Evolutionary conservation across 1,284 basidiomycete genomes (phyloP), one percentile per base, ranked within the genome.

Genomic region (Sanguinoderma infundibulare): DNA sequence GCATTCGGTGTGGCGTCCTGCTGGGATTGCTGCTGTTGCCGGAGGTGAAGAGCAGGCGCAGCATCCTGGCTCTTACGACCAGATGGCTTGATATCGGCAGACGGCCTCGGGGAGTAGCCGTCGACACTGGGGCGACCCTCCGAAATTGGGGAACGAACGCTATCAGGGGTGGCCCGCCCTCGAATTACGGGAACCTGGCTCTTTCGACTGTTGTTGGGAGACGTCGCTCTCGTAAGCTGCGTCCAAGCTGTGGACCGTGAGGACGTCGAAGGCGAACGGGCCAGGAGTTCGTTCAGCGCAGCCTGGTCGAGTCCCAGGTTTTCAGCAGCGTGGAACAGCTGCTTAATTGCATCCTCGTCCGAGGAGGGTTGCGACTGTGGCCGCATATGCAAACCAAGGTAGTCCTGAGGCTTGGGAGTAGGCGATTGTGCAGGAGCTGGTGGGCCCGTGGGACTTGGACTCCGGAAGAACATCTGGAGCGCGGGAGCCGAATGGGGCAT

Each of bases 311-410:
- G 79, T 39, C 91, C 91, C 50, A 94, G 81, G 69, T 85, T 87
- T 15, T 79, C 81, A 3, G 89, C 92, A 34, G 91, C 91, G 71
- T 87, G 85, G 66, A 91, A 91, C 40, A 94, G 75, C 70, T 91
- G 90, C 70, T 81, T 84, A 60, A 93, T 72, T 20, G 86, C 88
- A 24, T 74, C 77, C 62, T 79, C 73, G 53, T 78, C 75, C 28
- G 66, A 61, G 39, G 65, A 59, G 20, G 60, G 47, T n/a, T 56
- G 54, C 9, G 59, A 53, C n/a, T 53, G 35, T 5, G 40, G 26
- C n/a, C 55, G 57, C 14, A 50, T 14, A 46, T 55, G 50, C 42
- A 54, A 17, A n/a, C 32, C 47, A 35, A 50, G 47, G 47, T 50
- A 59, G 38, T 60, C 50, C 24, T 65, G 65, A 14, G 58, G 66